These are phyloP conservation scores for Exophiala dermatitidis DNA, from an alignment of 2,329 filamentous ascomycete species.

Conservation along the genomic window DNA sequence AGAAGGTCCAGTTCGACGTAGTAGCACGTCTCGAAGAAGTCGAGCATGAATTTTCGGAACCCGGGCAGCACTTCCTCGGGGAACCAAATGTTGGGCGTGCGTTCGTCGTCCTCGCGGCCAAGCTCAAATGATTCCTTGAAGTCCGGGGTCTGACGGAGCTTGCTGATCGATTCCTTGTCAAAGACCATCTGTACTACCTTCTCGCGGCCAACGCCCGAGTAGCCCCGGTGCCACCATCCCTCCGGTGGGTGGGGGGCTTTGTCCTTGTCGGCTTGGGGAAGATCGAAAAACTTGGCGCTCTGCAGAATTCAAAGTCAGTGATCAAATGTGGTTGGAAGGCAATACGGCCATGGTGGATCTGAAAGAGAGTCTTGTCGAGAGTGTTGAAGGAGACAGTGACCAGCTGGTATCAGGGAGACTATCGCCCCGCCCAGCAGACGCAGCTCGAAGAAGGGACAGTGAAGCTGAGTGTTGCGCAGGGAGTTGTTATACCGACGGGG, in stretches of 20 bases:
- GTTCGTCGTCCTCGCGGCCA: conserved; percentile 38
- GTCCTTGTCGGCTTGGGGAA: conserved; percentile 42
- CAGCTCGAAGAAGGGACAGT: too few relatives aligned
- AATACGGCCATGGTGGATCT: too few relatives aligned
- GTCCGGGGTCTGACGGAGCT: conserved; percentile 16
- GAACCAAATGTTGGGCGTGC: conserved; percentile 44
- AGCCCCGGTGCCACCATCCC: conserved; percentile 19
- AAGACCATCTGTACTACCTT: conserved; percentile 19
- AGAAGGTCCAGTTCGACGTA: conserved; percentile 38
- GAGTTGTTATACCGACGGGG: background rate
- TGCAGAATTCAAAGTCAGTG: background rate
- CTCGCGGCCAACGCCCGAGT: conserved; percentile 19
- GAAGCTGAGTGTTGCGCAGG: background rate
- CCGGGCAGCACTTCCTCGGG: conserved; percentile 40
- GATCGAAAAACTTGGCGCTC: conserved; percentile 38
- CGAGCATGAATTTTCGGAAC: conserved; percentile 36
- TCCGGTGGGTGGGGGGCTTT: conserved; percentile 41
- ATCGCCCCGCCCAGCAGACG: too few relatives aligned
- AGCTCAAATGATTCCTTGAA: conserved; percentile 41
- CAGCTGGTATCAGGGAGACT: too few relatives aligned
- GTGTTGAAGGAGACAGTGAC: too few relatives aligned
- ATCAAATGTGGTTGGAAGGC: too few relatives aligned
- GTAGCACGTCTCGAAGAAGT: conserved; percentile 39
- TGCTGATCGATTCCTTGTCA: conserved; percentile 12
- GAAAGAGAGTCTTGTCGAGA: too few relatives aligned